These are phyloP conservation scores for Trichoderma sp. DNA, from an alignment of 2,329 filamentous ascomycete species.

Conservation along the genomic window DNA sequence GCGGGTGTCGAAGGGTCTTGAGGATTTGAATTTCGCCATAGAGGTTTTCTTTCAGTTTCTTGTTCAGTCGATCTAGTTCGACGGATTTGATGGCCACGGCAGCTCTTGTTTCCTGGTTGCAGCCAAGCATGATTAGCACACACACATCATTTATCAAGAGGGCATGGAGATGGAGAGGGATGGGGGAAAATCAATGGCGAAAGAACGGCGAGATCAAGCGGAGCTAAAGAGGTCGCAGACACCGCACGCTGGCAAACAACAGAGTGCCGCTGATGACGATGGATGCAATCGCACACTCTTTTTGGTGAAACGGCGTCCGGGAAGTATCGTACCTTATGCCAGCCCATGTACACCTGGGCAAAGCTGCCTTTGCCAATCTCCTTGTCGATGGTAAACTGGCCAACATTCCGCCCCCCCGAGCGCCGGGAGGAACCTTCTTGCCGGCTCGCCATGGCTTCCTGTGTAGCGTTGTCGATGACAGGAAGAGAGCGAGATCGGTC, in stretches of 20 bases:
- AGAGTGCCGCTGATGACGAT: neutral
- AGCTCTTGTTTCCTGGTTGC: slow-evolving; percentile 69
- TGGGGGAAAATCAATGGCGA: neutral
- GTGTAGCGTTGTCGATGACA: slow-evolving; percentile 39
- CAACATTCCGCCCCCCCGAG: slow-evolving; percentile 53
- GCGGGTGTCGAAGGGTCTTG: slow-evolving; percentile 89
- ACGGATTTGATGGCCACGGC: slow-evolving; percentile 97
- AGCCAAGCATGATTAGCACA: slow-evolving; percentile 18
- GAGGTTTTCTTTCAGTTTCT: slow-evolving; percentile 95
- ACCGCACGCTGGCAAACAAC: neutral
- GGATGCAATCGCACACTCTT: neutral
- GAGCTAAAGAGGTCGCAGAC: neutral
- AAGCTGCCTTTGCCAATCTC: slow-evolving; percentile 98
- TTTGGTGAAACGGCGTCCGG: slow-evolving; percentile 13
- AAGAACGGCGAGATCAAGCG: neutral
- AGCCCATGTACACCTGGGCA: slow-evolving; percentile 88
- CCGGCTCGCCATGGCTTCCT: slow-evolving; percentile 48
- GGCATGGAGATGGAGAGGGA: neutral
- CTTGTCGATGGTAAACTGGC: slow-evolving; percentile 79
- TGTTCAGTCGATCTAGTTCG: slow-evolving; percentile 85
- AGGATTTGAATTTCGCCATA: slow-evolving; percentile 95
- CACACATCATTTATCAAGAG: neutral
- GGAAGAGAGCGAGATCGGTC: slow-evolving; percentile 40
- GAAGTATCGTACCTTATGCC: slow-evolving; percentile 67
- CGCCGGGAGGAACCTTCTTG: slow-evolving; percentile 44